phyloP scores from a whole-genome alignment of 345 rosid species.

The Lepidium aucheri region DNA sequence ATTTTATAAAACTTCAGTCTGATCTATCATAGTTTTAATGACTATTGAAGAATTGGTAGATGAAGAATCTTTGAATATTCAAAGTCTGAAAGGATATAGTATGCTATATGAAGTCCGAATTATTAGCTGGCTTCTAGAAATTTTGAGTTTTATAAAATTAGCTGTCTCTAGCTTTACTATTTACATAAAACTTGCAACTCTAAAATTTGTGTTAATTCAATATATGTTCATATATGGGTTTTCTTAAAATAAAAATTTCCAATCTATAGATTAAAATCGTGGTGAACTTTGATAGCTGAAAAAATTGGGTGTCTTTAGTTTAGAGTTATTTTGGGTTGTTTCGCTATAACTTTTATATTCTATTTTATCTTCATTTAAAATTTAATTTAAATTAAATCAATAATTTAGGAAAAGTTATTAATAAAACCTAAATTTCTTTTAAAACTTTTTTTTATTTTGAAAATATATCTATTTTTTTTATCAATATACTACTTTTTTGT shows the following conservation, averaged over 20 bases:
- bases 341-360: not conserved
- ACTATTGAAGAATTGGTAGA: not conserved
- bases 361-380: not conserved
- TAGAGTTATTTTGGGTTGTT: not conserved
- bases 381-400: not conserved
- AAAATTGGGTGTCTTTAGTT: not conserved
- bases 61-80: conserved; percentile 34
- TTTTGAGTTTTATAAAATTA: not conserved
- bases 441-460: no score
- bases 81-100: conserved; percentile 15
- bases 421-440: not conserved
- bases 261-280: not conserved
- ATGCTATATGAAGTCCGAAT: conserved; percentile 12
- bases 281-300: not conserved
- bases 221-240: not conserved
- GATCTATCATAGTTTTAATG: conserved; percentile 15
- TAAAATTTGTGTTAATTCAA: not conserved
- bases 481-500: no score
- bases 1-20: not conserved
- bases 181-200: not conserved
- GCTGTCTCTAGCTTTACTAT: conserved; percentile 15
- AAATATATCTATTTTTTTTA: no score
- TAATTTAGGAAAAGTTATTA: not conserved
- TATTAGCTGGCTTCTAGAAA: conserved; percentile 24
- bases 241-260: not conserved